These are phyloP conservation scores for Zymoseptoria ardabiliae DNA, from an alignment of 2,329 filamentous ascomycete species.

Conservation along the genomic window DNA sequence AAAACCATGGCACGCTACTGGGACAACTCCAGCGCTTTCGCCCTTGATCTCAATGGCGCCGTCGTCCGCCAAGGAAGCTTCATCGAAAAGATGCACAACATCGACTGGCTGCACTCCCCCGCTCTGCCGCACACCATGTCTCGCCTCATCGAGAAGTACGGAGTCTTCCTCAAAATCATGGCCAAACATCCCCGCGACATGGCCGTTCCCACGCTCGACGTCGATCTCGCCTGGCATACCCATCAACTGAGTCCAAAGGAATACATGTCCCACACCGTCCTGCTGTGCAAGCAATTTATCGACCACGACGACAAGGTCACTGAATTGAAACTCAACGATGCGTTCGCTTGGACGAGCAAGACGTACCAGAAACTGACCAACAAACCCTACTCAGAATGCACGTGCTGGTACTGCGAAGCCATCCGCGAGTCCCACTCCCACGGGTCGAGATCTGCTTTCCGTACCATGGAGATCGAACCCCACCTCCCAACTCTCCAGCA, in stretches of 20 bases:
- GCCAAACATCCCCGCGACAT: constrained; percentile 37
- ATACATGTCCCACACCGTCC: constrained; percentile 55
- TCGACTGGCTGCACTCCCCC: constrained; percentile 73
- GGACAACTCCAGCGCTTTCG: constrained; percentile 59
- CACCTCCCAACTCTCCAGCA: constrained; percentile 40
- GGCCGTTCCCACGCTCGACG: constrained; percentile 64
- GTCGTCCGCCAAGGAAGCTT: constrained; percentile 61
- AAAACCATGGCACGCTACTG: constrained; percentile 67
- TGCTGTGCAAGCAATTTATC: constrained; percentile 51
- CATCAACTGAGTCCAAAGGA: constrained; percentile 60
- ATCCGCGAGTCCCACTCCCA: constrained; percentile 52
- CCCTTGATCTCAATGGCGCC: constrained; percentile 57
- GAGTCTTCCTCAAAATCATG: constrained; percentile 57
- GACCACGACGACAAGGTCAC: constrained; percentile 82
- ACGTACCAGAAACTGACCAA: constrained; percentile 58
- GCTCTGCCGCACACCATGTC: constrained; percentile 55
- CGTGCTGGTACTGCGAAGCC: constrained; percentile 78
- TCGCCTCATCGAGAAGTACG: constrained; percentile 58
- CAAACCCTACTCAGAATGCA: constrained; percentile 68
- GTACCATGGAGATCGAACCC: constrained; percentile 30
- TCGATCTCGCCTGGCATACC: constrained; percentile 74
- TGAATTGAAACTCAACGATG: constrained; percentile 54
- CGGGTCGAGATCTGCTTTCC: constrained; percentile 40
- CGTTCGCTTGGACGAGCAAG: constrained; percentile 67
- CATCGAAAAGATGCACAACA: constrained; percentile 64